These are phyloP conservation scores for Penicillium sp. DNA, from an alignment of 2,329 filamentous ascomycete genomes.

Conservation along the genomic window DNA sequence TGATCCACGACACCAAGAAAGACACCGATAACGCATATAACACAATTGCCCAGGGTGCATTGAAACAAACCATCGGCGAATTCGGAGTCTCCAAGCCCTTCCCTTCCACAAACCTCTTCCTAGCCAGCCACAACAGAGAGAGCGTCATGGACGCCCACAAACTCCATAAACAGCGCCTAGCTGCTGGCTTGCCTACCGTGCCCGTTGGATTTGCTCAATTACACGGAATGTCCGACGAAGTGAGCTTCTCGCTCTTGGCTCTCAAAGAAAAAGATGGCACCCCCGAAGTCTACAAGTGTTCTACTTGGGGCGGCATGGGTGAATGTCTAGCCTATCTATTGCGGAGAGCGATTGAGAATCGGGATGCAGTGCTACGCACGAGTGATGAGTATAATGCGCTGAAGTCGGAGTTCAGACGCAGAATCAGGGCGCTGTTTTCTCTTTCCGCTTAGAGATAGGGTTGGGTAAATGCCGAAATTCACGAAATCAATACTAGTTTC, in stretches of 20 bases:
- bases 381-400: slow-evolving; percentile 40
- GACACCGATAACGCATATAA: slow-evolving; percentile 74
- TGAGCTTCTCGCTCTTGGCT: slow-evolving; percentile 55
- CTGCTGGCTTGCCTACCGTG: slow-evolving; percentile 42
- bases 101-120: slow-evolving; percentile 62
- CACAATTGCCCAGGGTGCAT: slow-evolving; percentile 65
- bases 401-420: slow-evolving; percentile 23
- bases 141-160: slow-evolving; percentile 60
- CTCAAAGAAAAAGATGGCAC: slow-evolving; percentile 32
- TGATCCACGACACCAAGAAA: slow-evolving; percentile 70
- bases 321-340: slow-evolving; percentile 80
- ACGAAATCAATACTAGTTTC: not conserved
- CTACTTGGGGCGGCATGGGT: slow-evolving; percentile 56
- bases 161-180: slow-evolving; percentile 48
- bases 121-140: slow-evolving; percentile 79
- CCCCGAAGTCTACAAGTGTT: slow-evolving; percentile 55
- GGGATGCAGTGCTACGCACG: slow-evolving; percentile 56
- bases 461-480: not conserved
- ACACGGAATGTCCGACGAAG: slow-evolving; percentile 61
- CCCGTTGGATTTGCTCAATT: slow-evolving; percentile 57
- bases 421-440: slow-evolving; percentile 11
- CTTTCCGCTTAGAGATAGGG: slow-evolving; percentile 5
- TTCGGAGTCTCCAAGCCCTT: slow-evolving; percentile 40
- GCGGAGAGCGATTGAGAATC: slow-evolving; percentile 58
- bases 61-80: slow-evolving; percentile 50